Percentiles rank a stretch among this genome's conserved stretches.
phyloP scores from a whole-genome alignment of 345 rosid genomes.

The Rhizophora mangle region DNA sequence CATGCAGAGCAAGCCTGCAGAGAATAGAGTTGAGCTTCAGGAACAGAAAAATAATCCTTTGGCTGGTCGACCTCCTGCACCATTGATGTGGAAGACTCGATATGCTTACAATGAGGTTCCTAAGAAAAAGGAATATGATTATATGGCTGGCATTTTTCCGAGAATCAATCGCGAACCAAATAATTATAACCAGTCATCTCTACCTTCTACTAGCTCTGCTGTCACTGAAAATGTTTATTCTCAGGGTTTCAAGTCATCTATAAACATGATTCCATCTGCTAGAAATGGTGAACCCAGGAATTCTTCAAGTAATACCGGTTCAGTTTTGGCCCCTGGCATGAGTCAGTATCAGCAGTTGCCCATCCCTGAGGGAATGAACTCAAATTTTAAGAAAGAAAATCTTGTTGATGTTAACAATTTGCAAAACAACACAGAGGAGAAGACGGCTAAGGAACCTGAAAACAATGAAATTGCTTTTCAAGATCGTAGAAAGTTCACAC shows the following conservation, averaged over 20 bases:
- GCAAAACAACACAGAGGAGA: conserved; percentile 31
- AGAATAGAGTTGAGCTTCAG: conserved; percentile 51
- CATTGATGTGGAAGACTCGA: conserved; percentile 80
- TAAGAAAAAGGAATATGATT: conserved; percentile 60
- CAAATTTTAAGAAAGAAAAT: conserved; percentile 35
- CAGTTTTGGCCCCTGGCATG: conserved; percentile 38
- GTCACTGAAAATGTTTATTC: conserved; percentile 40
- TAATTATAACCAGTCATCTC: conserved; percentile 48
- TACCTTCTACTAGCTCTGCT: conserved; percentile 47
- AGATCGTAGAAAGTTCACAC: conserved; percentile 47
- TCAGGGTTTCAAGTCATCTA: conserved; percentile 38
- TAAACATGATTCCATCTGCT: conserved; percentile 32
- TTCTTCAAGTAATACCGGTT: conserved; percentile 34
- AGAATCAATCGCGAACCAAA: conserved; percentile 68
- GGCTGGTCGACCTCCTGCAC: conserved; percentile 67
- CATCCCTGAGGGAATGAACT: conserved; percentile 34
- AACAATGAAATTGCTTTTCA: conserved; percentile 42
- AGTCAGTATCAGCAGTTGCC: conserved; percentile 35
- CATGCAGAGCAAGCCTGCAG: conserved; percentile 50
- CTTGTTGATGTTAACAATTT: conserved; percentile 30
- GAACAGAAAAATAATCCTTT: conserved; percentile 49
- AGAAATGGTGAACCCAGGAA: conserved; percentile 41
- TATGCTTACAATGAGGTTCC: conserved; percentile 82
- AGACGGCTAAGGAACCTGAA: conserved; percentile 31
- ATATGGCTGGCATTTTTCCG: conserved; percentile 64